Percentiles rank a stretch among this genome's conserved stretches.
These are phyloP conservation scores for Glycine tomentella DNA, from an alignment of 306 rosid species.

Conservation along the genomic window DNA sequence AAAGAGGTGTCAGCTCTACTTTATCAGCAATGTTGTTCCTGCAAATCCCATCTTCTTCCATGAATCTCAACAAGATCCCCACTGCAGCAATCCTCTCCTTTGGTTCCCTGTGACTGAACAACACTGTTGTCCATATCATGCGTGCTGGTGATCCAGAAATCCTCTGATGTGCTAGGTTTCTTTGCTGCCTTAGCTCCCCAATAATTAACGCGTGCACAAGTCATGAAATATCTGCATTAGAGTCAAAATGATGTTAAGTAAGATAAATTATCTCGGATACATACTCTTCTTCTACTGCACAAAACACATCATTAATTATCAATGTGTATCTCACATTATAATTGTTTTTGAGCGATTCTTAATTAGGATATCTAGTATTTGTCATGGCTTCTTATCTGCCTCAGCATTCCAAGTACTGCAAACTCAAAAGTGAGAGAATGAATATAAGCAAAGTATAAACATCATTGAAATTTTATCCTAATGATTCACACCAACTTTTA, in stretches of 20 bases:
- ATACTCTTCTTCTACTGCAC: constrained; percentile 3
- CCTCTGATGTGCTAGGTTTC: too few relatives aligned
- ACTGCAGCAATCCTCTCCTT: too few relatives aligned
- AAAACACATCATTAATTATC: constrained; percentile 25
- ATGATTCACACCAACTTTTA: too few relatives aligned
- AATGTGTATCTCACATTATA: constrained; percentile 69
- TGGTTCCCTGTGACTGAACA: too few relatives aligned
- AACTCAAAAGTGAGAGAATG: constrained; percentile 42
- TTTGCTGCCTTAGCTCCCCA: constrained; percentile 65
- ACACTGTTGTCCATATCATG: too few relatives aligned
- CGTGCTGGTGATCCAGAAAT: too few relatives aligned
- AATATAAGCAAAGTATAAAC: constrained; percentile 20
- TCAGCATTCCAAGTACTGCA: constrained; percentile 89
- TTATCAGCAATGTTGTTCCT: too few relatives aligned
- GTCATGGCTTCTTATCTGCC: constrained; percentile 84
- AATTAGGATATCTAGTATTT: constrained; percentile 78
- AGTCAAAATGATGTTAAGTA: constrained; percentile 30
- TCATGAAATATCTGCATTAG: constrained; percentile 86
- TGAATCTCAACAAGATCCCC: too few relatives aligned
- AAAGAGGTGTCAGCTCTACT: too few relatives aligned
- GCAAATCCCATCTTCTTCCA: too few relatives aligned
- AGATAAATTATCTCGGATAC: background rate
- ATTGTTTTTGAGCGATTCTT: constrained; percentile 73
- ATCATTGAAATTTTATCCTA: background rate
- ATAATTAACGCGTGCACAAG: constrained; percentile 95